phyloP scores from a whole-genome alignment of 257 asterid species.

The Lavandula angustifolia region DNA sequence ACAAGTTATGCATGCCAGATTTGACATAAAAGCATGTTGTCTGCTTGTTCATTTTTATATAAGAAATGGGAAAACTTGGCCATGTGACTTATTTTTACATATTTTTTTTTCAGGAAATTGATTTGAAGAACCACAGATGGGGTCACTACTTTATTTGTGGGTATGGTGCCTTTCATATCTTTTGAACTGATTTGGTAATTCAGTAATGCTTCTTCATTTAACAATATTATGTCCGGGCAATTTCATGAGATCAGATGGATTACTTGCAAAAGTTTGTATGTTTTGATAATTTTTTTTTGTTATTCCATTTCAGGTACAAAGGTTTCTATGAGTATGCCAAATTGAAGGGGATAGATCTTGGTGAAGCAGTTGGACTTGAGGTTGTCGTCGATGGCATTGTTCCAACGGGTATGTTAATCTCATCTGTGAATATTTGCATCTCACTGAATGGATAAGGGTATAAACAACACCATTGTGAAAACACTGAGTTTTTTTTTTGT shows the following conservation, averaged over 20 bases:
- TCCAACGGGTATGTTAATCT: conserved; percentile 66
- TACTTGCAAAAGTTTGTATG: background rate
- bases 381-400: conserved; percentile 87
- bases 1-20: background rate
- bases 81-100: background rate
- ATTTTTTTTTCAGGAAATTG: conserved; percentile 67
- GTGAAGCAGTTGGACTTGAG: conserved; percentile 70
- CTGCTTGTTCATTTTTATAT: background rate
- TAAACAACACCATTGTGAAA: background rate
- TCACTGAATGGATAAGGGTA: conserved; percentile 1
- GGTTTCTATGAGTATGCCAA: conserved; percentile 85
- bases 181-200: conserved; percentile 1
- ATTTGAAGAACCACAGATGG: conserved; percentile 85
- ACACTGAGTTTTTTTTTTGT: background rate
- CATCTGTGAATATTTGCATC: conserved; percentile 6
- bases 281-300: background rate
- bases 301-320: conserved; percentile 62
- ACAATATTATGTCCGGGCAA: conserved; percentile 2
- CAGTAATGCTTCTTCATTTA: background rate
- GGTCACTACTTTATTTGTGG: conserved; percentile 94
- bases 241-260: background rate
- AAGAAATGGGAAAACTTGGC: conserved; percentile 9
- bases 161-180: conserved; percentile 46
- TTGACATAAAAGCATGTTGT: background rate
- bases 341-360: conserved; percentile 61